Conservation (phyloP, 2,329 filamentous ascomycete species). For the Monilinia vaccinii-corymbosi region DNA sequence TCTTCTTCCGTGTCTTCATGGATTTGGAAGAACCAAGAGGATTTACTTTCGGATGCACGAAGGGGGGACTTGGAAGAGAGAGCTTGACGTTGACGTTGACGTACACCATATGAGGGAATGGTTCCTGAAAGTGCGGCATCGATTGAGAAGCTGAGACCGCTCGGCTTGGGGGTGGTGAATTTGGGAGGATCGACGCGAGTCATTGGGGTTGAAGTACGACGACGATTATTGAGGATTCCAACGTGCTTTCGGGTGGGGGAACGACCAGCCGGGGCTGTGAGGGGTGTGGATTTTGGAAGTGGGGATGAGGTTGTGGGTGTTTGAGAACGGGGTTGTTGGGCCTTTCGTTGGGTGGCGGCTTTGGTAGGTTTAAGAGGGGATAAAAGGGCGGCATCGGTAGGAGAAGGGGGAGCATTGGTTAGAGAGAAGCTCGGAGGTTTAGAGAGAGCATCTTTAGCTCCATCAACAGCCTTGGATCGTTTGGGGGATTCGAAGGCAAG, state of each 20-base stretch:
- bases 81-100: constrained; percentile 27
- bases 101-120: constrained; percentile 51
- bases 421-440: constrained; percentile 21
- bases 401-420: constrained; percentile 28
- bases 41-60: constrained; percentile 42
- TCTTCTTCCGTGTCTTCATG: constrained; percentile 87
- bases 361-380: constrained; percentile 18
- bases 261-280: constrained; percentile 66
- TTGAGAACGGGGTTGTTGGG: constrained; percentile 46
- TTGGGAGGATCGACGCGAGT: constrained; percentile 60
- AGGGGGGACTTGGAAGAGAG: constrained; percentile 27
- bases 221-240: constrained; percentile 59
- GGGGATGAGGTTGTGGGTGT: constrained; percentile 35
- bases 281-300: constrained; percentile 42
- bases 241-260: constrained; percentile 70
- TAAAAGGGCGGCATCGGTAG: constrained; percentile 20
- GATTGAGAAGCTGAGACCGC: constrained; percentile 60
- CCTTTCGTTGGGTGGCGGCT: constrained; percentile 26
- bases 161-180: constrained; percentile 43
- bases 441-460: neutral
- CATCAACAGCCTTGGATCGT: constrained; percentile 31
- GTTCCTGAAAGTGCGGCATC: constrained; percentile 75
- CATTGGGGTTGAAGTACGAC: constrained; percentile 48
- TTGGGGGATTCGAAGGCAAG: constrained; percentile 41
- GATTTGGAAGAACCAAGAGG: constrained; percentile 86